These are phyloP conservation scores for Apocynum venetum DNA, from an alignment of 257 asterid species.

Conservation along the genomic window DNA sequence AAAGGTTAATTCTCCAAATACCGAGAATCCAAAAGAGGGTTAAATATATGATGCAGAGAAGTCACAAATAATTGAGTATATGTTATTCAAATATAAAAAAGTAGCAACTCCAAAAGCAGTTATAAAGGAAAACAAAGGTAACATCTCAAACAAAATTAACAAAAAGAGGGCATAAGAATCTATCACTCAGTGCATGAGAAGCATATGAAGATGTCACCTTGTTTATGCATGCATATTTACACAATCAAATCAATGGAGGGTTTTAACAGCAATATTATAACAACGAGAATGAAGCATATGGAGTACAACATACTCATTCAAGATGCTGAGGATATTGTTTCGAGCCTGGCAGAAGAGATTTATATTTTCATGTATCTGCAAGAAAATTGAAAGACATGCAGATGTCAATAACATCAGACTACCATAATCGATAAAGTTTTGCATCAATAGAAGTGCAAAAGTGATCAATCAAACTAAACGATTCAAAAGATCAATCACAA, in stretches of 20 bases:
- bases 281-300: background rate
- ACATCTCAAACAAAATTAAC: background rate
- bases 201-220: background rate
- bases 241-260: constrained; percentile 6
- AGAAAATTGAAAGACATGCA: constrained; percentile 9
- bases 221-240: constrained; percentile 1
- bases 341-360: constrained; percentile 68
- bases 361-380: constrained; percentile 75
- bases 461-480: background rate
- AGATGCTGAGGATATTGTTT: constrained; percentile 46
- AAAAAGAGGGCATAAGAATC: background rate
- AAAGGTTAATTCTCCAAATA: background rate
- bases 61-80: background rate
- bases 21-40: background rate
- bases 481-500: background rate
- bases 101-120: background rate
- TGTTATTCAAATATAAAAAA: background rate
- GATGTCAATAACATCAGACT: constrained; percentile 14
- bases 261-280: background rate
- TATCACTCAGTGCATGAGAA: background rate
- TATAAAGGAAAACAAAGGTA: background rate
- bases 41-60: background rate
- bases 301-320: constrained; percentile 58
- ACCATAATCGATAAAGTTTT: constrained; percentile 18
- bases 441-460: constrained; percentile 3